These are phyloP conservation scores for Vicia faba DNA, from an alignment of 306 rosid species.

Conservation along the genomic window DNA sequence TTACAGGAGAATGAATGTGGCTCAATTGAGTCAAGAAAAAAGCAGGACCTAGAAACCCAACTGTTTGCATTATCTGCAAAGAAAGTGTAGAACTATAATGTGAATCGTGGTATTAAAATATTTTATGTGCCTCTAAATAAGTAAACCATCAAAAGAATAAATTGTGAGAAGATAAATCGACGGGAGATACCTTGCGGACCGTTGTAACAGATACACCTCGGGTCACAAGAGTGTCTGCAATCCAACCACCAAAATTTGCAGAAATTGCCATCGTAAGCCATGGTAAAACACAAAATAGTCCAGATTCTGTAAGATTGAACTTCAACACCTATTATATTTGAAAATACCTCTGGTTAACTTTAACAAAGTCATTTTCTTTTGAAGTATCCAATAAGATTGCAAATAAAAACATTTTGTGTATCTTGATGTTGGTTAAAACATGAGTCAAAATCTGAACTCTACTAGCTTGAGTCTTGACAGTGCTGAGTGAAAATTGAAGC, in stretches of 20 bases:
- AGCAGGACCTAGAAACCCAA: conserved; percentile 99
- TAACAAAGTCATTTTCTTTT: conserved; percentile 17
- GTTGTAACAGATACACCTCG: conserved; percentile 80
- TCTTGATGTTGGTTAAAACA: conserved; percentile 21
- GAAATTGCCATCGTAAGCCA: conserved; percentile 97
- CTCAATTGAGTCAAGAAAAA: conserved; percentile 97
- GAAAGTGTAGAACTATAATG: conserved; percentile 21
- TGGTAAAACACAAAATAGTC: conserved; percentile 83
- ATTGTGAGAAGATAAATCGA: not conserved
- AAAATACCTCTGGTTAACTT: conserved; percentile 29
- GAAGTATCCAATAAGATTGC: conserved; percentile 27
- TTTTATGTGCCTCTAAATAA: too few relatives aligned
- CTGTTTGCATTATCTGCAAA: conserved; percentile 89
- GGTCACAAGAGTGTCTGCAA: conserved; percentile 94
- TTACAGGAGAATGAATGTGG: conserved; percentile 78
- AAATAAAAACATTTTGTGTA: conserved; percentile 3
- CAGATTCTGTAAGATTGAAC: conserved; percentile 98
- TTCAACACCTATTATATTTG: conserved; percentile 76
- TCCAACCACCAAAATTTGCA: conserved; percentile 97
- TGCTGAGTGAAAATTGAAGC: not conserved
- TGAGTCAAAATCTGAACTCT: conserved; percentile 12
- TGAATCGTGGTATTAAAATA: not conserved
- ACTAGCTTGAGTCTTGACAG: not conserved
- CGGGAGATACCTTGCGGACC: conserved; percentile 85
- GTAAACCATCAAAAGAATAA: too few relatives aligned